Percentiles rank a stretch among this genome's conserved stretches.
Evolutionary conservation across 2,329 filamentous ascomycete species (phyloP).

Genomic region (Colletotrichum simmondsii): DNA sequence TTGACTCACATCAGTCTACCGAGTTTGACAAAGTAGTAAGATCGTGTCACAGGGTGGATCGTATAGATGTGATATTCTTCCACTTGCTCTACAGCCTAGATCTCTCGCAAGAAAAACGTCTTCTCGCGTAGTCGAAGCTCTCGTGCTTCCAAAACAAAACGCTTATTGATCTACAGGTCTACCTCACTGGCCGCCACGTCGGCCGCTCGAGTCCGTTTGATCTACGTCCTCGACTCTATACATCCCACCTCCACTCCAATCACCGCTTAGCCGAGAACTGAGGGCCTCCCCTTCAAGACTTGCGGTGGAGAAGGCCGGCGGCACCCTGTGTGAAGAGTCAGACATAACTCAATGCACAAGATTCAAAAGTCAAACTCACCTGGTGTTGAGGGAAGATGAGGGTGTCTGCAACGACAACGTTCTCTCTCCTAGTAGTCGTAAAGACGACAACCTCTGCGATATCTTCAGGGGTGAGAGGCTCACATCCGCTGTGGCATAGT

Average conservation of each 20-base stretch:
- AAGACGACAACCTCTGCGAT: constrained; percentile 94
- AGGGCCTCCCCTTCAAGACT: constrained; percentile 22
- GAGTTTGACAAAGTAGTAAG: too few species aligned
- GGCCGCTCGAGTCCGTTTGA: background rate
- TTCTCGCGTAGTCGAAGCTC: too few species aligned
- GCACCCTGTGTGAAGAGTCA: constrained; percentile 39
- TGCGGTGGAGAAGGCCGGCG: constrained; percentile 45
- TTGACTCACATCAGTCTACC: too few species aligned
- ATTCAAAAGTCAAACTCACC: constrained; percentile 60
- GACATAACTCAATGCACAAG: background rate
- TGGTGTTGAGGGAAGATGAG: constrained; percentile 91
- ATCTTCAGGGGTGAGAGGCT: constrained; percentile 88
- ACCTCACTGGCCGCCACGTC: background rate
- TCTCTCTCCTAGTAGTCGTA: constrained; percentile 83
- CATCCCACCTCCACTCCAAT: background rate
- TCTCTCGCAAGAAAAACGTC: too few species aligned
- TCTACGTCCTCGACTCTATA: background rate
- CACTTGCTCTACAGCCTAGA: too few species aligned
- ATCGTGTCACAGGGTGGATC: too few species aligned
- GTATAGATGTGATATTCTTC: too few species aligned
- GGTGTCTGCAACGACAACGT: constrained; percentile 90
- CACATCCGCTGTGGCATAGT: constrained; percentile 66
- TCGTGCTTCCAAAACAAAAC: background rate
- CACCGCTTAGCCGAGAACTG: too few species aligned
- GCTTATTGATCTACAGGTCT: background rate